A percentile compares a stretch with the other conserved stretches of the same genome.
phyloP scores from a whole-genome alignment of 805 yeast genomes.

The Kuraishia ogatae region DNA sequence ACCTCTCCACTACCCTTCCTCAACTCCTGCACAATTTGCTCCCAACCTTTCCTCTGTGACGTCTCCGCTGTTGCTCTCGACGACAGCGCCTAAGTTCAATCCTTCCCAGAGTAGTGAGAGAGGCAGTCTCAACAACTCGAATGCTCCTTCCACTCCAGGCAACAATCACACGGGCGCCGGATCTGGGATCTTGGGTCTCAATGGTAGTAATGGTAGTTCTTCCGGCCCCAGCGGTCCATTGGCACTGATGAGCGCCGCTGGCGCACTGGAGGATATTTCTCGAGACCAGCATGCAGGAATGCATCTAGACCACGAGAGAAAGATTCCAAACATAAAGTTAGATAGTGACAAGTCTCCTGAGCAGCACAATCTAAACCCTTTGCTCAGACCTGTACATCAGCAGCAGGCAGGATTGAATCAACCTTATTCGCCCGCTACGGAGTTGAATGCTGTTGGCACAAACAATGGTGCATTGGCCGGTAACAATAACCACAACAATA shows the following conservation, averaged over 20 bases:
- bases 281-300: conserved; percentile 7
- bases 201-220: not conserved
- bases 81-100: conserved; percentile 26
- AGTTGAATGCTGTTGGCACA: conserved; percentile 13
- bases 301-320: conserved; percentile 13
- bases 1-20: conserved; percentile 56
- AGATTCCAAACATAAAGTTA: conserved; percentile 23
- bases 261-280: conserved; percentile 30
- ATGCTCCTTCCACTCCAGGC: conserved; percentile 14
- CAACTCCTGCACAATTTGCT: conserved; percentile 66
- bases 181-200: not conserved
- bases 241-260: conserved; percentile 20
- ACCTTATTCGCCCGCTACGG: conserved; percentile 23
- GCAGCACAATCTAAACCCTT: conserved; percentile 7
- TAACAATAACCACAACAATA: not conserved
- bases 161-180: conserved; percentile 21
- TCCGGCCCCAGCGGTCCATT: not conserved
- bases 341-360: conserved; percentile 11
- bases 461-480: conserved; percentile 16
- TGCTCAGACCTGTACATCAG: conserved; percentile 14
- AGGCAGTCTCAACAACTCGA: conserved; percentile 9
- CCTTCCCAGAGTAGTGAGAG: conserved; percentile 29
- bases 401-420: conserved; percentile 15
- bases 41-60: conserved; percentile 56
- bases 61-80: conserved; percentile 51